Evolutionary conservation across 495 filamentous ascomycete species (phyloP), one percentile per base, ranked within the genome.

Genomic region (Astrothelium macrocarpum): DNA sequence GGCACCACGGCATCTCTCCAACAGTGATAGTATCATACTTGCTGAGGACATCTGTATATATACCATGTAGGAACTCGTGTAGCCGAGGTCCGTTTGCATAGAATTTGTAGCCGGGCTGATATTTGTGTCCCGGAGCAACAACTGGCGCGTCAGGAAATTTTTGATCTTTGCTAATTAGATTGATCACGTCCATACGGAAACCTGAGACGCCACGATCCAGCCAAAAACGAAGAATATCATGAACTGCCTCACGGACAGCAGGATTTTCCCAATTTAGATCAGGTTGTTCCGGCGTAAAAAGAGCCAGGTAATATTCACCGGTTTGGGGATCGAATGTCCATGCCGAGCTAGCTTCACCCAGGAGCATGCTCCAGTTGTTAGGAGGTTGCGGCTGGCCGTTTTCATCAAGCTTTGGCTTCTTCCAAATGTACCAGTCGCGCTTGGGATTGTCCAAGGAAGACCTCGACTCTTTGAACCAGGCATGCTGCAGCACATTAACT

Each of bases 391-490:
- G 77, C 2, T 75, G 77, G n/a, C 83, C 82, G 29, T 78, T 65
- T 1, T 68, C 66, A 62, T 82, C 79, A 62, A 78, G 78, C 31
- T 72, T 74, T 0, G 82, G 71, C 11, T 77, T 75, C 61, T 78
- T 77, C 83, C 83, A 85, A 68, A 85, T 81, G 60, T 85, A 85
- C 83, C 83, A 85, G 65, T 81, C 77, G 10, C 82, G 78, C 58
- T 85, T 84, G 10, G 81, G 67, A 59, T 71, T 76, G 26, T 64
- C 64, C 64, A 75, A 77, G 43, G 77, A 81, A 1, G 73, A 74
- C 2, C 78, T 74, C 0, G 81, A 83, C 32, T 82, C 77, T 23
- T 74, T 67, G 73, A 85, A 85, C 83, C 83, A 85, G 5, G 70
- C 71, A 65, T 85, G 83, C 70, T 83, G 65, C 42, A 39, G 4